Evolutionary conservation across 768 basidiomycete species (phyloP).

Genomic region (Xerocomellus intermedius): DNA sequence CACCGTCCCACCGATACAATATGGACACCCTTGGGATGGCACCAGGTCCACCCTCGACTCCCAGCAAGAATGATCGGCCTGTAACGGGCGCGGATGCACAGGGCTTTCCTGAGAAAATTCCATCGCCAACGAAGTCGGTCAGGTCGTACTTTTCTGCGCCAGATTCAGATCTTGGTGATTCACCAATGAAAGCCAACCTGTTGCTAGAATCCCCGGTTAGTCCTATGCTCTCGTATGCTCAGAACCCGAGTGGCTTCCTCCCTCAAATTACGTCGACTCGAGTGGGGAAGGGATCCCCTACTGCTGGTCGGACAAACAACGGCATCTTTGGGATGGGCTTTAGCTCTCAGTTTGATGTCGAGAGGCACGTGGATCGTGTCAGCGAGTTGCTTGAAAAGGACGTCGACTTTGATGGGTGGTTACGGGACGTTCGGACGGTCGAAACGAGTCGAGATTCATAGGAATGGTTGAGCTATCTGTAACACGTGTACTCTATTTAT

Average conservation of each 20-base stretch:
- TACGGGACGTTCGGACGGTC: slow-evolving; percentile 40
- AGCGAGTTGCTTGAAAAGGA: slow-evolving; percentile 57
- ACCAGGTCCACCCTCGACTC: background rate
- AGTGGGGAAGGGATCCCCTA: slow-evolving; percentile 15
- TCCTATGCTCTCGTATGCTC: slow-evolving; percentile 36
- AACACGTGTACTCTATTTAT: slow-evolving; percentile 24
- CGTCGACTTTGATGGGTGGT: slow-evolving; percentile 55
- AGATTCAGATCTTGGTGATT: slow-evolving; percentile 33
- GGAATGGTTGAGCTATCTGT: slow-evolving; percentile 2
- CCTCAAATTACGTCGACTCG: slow-evolving; percentile 41
- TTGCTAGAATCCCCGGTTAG: slow-evolving; percentile 35
- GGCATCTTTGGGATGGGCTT: slow-evolving; percentile 42
- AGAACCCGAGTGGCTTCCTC: slow-evolving; percentile 35
- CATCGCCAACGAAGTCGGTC: slow-evolving; percentile 32
- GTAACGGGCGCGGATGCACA: background rate
- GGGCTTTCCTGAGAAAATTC: slow-evolving; percentile 11
- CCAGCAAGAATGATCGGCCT: slow-evolving; percentile 2
- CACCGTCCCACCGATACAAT: background rate
- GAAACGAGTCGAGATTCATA: slow-evolving; percentile 26
- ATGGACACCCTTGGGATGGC: background rate
- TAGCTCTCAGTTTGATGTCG: slow-evolving; percentile 59
- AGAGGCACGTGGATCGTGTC: slow-evolving; percentile 52
- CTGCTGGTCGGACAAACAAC: slow-evolving; percentile 19
- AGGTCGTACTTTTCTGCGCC: slow-evolving; percentile 40
- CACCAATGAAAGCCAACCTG: slow-evolving; percentile 25